A percentile compares a stretch with the other conserved stretches of the same genome.
Evolutionary conservation across 805 yeast genomes (phyloP).

Genomic region (Saccharomycopsis babjevae): DNA sequence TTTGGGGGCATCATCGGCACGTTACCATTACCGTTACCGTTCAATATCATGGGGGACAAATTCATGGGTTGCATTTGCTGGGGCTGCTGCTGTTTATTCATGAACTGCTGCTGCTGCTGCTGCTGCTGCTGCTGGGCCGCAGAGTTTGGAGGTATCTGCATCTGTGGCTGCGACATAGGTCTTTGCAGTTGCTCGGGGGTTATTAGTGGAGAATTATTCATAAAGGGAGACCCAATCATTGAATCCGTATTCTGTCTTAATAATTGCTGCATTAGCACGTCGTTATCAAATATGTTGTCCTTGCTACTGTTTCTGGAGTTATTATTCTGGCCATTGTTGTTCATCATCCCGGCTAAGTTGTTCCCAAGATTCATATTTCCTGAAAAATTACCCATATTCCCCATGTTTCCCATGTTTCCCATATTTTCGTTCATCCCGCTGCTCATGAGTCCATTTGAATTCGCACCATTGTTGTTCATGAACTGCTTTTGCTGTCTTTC

Average conservation of each 20-base stretch:
- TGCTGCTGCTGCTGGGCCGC: constrained; percentile 22
- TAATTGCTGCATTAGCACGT: constrained; percentile 18
- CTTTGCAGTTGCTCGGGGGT: constrained; percentile 13
- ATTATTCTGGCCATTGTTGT: background rate
- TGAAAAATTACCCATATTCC: background rate
- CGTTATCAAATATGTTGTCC: background rate
- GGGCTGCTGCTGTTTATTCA: constrained; percentile 31
- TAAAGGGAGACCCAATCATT: constrained; percentile 19
- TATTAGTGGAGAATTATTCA: constrained; percentile 8
- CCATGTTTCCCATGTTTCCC: background rate
- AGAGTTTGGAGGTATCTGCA: constrained; percentile 19
- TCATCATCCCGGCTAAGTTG: background rate
- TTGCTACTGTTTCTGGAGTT: background rate
- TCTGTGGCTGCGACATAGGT: constrained; percentile 20
- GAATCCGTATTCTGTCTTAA: constrained; percentile 20
- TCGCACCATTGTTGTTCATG: background rate
- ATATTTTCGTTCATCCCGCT: background rate
- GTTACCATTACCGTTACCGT: constrained; percentile 28
- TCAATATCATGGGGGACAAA: constrained; percentile 11
- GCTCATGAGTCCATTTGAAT: background rate
- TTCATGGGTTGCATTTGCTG: constrained; percentile 27
- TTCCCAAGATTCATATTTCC: background rate
- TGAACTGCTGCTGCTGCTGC: constrained; percentile 21
- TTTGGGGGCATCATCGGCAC: background rate
- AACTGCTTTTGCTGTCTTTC: constrained; percentile 1